Conservation (phyloP, 2,329 filamentous ascomycete genomes). For the Podosphaera aphanis region DNA sequence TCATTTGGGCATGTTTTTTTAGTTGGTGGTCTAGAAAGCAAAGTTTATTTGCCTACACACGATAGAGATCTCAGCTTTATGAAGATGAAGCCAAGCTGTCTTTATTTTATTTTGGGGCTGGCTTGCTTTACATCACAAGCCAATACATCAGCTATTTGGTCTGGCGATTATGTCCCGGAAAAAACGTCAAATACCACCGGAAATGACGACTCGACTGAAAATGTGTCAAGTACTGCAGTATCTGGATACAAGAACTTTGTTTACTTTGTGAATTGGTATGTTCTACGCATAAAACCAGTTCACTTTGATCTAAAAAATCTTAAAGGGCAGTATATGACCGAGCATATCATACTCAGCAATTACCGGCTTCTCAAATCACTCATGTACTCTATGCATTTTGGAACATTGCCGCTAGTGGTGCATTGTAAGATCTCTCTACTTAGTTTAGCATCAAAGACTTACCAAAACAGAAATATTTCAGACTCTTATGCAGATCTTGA, state of each 20-base stretch:
- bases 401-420: conserved; percentile 46
- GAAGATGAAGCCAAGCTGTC: too few relatives aligned
- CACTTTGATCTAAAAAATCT: background rate
- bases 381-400: conserved; percentile 67
- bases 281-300: background rate
- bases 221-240: background rate
- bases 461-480: conserved; percentile 27
- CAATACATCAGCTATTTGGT: too few relatives aligned
- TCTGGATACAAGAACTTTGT: conserved; percentile 6
- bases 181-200: too few relatives aligned
- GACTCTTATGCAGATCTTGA: conserved; percentile 48
- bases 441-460: conserved; percentile 23
- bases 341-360: conserved; percentile 45
- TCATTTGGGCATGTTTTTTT: too few relatives aligned
- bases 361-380: conserved; percentile 46
- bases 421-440: conserved; percentile 29
- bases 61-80: too few relatives aligned
- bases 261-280: conserved; percentile 18
- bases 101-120: too few relatives aligned
- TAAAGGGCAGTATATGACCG: conserved; percentile 47
- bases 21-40: too few relatives aligned
- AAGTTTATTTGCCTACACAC: too few relatives aligned
- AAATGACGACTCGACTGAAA: too few relatives aligned
- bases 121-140: too few relatives aligned
- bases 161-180: too few relatives aligned